These are phyloP conservation scores for Choanephora cucurbitarum DNA, from an alignment of 371 early-diverging fungal species.

Conservation along the genomic window DNA sequence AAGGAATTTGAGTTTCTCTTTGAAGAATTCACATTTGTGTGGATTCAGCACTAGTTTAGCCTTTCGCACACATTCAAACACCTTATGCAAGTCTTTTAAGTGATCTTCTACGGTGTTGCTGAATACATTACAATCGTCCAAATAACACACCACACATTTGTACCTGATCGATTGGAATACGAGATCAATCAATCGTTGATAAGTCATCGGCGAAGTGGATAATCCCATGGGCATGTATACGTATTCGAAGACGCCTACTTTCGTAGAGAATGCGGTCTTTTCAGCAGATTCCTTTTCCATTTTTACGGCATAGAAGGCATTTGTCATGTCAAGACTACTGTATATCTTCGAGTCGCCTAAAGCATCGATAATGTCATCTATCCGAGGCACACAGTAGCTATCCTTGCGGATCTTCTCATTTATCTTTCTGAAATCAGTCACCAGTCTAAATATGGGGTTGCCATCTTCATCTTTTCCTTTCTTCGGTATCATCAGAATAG, in stretches of 20 bases:
- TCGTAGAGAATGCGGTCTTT: background rate
- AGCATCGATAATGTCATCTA: conserved; percentile 30
- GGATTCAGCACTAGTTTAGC: conserved; percentile 35
- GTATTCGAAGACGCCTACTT: conserved; percentile 43
- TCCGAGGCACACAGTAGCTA: conserved; percentile 35
- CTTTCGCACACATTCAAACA: conserved; percentile 29
- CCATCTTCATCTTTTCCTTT: conserved; percentile 2
- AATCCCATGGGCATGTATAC: conserved; percentile 57
- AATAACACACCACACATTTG: conserved; percentile 3
- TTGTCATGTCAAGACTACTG: conserved; percentile 6
- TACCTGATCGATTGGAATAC: conserved; percentile 24
- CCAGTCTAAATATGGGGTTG: conserved; percentile 42
- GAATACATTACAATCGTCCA: conserved; percentile 44
- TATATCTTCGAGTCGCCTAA: conserved; percentile 1
- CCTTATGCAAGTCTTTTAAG: conserved; percentile 27
- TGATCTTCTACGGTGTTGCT: conserved; percentile 47
- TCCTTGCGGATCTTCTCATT: conserved; percentile 38
- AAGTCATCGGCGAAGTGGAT: background rate
- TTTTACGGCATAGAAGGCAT: conserved; percentile 1
- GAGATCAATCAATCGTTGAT: conserved; percentile 35
- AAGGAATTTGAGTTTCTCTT: conserved; percentile 32
- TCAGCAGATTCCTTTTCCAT: background rate
- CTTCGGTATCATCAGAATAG: conserved; percentile 13
- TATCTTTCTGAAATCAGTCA: conserved; percentile 46
- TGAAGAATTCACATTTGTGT: conserved; percentile 52